Evolutionary conservation across 768 basidiomycete species (phyloP), one percentile per base, ranked within the genome.

Genomic region (Mrakia hoshinonis): DNA sequence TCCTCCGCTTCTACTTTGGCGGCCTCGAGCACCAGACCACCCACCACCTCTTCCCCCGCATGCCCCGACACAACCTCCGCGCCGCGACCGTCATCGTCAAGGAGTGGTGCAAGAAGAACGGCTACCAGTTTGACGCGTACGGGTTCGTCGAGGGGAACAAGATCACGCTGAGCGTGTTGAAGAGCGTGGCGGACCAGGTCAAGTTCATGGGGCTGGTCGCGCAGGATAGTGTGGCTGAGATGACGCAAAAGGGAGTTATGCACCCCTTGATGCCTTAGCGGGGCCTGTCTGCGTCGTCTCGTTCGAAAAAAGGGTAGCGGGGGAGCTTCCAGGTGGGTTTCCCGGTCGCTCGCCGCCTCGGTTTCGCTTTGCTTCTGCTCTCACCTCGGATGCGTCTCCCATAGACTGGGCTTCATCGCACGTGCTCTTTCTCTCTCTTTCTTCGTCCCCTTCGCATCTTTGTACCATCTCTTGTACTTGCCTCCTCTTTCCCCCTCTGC

Each of bases 111-210:
- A 24, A 58, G 18, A n/a, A 29, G 39, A 31, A 68, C 47, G 52
- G 52, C 20, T 68, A 68, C 26, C 38, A 43, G 7, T 58, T 58
- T 39, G 52, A 58, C 24, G 20, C 67, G 18, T 68, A 68, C 29
- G 67, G 67, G 20, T 68, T 58, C 39, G 55, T 68, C 58, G 67
- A 68, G 67, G 67, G 67, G 4, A 68, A 68, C 67, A 58, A 68
- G 39, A 68, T 46, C 31, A 68, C 51, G 6, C 67, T 68, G 34
- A 58, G 54, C 10, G 55, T 68, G 18, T 54, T 68, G 34, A 68
- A 68, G 26, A 26, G 15, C 3, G 38, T 68, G 20, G 67, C 52
- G n/a, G 67, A 68, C 15, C 52, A 58, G 34, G 67, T 68, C 67
- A 47, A n/a, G 38, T 68, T 68, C 26, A 60, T 68, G 51, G 52